Base-by-base conservation (phyloP, 208 protist species). In the Trypanosoma congolense region DNA sequence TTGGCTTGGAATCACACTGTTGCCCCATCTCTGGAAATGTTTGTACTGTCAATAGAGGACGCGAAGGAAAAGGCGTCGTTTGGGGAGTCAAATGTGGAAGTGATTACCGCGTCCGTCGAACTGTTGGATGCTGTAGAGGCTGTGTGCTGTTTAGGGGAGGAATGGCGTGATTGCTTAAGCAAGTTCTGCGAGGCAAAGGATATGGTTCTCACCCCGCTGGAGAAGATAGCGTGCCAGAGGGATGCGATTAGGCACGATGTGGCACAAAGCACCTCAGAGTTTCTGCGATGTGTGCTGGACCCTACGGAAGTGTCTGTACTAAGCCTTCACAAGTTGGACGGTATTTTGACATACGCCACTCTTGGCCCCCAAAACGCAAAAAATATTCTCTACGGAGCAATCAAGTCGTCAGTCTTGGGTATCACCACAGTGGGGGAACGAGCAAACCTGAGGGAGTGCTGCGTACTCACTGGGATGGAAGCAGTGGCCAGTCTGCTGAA, bases 151-250 rank as follows among this genome's bases (percentile, higher is more conserved):
- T 28, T 45, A n/a, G 45, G 36, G 24, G 61, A 67, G 53, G 61
- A 67, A 22, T 67, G 61, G 61, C 6, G 36, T 29, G 52, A 55
- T 9, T 52, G 45, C 3, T 65, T 49, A 28, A 19, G 46, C n/a
- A 52, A 54, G 29, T 16, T 28, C 9, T 49, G 42, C 19, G 12
- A n/a, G 12, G 43, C 25, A 22, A 38, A 46, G 10, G 52, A 51
- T 8, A 48, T 47, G 0, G 5, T 45, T 31, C 0, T 14, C 12
- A 0, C 41, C 6, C 4, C 50, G 6, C 43, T 67, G 21, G 53
- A 49, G 9, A 49, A 35, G 8, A 12, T 67, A 35, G 25, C 45
- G 12, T 30, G 44, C 9, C 60, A 52, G 61, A 30, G 52, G 35
- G 52, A 60, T 30, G 46, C 50, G 31, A 42, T 60, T 24, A 67